phyloP scores from a whole-genome alignment of 176 grass and related monocot species.

The Rhynchospora pubera region DNA sequence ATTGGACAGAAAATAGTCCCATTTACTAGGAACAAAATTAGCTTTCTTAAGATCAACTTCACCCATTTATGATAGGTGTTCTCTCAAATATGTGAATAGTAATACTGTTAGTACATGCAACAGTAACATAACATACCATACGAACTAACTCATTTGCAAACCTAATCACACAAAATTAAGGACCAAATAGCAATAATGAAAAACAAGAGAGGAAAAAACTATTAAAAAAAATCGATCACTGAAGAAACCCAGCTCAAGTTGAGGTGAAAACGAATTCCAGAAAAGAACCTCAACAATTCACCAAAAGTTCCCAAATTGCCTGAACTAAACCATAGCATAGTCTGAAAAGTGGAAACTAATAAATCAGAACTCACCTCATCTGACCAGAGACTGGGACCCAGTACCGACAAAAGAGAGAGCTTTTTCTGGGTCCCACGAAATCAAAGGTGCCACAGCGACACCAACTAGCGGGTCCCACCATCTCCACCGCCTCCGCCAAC shows the following conservation, averaged over 20 bases:
- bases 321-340: neutral
- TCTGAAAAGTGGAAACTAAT: neutral
- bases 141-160: neutral
- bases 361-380: constrained; percentile 47
- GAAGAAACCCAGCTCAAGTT: neutral
- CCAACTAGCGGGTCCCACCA: constrained; percentile 26
- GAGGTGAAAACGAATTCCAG: neutral
- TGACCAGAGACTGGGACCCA: constrained; percentile 45
- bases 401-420: constrained; percentile 70
- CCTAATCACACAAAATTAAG: neutral
- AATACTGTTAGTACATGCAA: neutral
- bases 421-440: constrained; percentile 56
- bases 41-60: neutral
- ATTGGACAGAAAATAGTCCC: neutral
- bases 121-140: neutral
- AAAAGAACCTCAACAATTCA: neutral
- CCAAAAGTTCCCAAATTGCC: neutral
- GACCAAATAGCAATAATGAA: neutral
- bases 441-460: constrained; percentile 39
- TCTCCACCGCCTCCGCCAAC: constrained; percentile 21
- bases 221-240: neutral
- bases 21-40: neutral
- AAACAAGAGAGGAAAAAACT: neutral
- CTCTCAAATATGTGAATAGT: too few relatives aligned
- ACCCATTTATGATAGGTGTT: too few relatives aligned